A percentile compares a stretch with the other conserved stretches of the same genome.
These are phyloP conservation scores for Schizosaccharomyces versatilis DNA, from an alignment of 1,139 yeast species.

Conservation along the genomic window DNA sequence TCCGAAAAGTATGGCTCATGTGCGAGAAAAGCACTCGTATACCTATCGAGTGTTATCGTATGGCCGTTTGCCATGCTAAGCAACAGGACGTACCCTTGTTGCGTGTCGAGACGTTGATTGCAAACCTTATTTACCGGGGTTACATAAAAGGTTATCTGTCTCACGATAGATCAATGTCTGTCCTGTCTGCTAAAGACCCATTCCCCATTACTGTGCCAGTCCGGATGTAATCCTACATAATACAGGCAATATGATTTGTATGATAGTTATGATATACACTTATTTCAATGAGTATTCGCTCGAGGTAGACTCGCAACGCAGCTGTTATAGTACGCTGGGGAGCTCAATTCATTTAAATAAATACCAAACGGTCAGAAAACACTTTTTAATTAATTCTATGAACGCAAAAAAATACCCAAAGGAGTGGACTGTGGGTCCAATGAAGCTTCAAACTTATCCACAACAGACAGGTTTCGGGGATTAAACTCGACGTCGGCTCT, in stretches of 20 bases:
- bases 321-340: no score
- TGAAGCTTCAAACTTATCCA: slow-evolving; percentile 49
- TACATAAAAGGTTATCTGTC: slow-evolving; percentile 65
- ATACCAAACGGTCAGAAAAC: no score
- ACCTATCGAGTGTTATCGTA: slow-evolving; percentile 27
- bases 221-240: slow-evolving; percentile 41
- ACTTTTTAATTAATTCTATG: no score
- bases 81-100: slow-evolving; percentile 13
- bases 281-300: no score
- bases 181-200: slow-evolving; percentile 51
- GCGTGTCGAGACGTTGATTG: slow-evolving; percentile 43
- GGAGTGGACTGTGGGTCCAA: slow-evolving; percentile 70
- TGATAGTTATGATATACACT: no score
- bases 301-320: no score
- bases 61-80: slow-evolving; percentile 25
- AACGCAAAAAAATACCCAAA: slow-evolving; percentile 35
- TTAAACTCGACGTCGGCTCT: slow-evolving; percentile 65
- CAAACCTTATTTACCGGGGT: slow-evolving; percentile 40
- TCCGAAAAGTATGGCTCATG: slow-evolving; percentile 19
- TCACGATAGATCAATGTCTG: slow-evolving; percentile 50
- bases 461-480: slow-evolving; percentile 58
- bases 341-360: no score
- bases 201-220: slow-evolving; percentile 30
- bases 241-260: no score
- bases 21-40: slow-evolving; percentile 25